Evolutionary conservation across 495 filamentous ascomycete species (phyloP), one percentile per base, ranked within the genome.

Genomic region (Penicillium subrubescens): DNA sequence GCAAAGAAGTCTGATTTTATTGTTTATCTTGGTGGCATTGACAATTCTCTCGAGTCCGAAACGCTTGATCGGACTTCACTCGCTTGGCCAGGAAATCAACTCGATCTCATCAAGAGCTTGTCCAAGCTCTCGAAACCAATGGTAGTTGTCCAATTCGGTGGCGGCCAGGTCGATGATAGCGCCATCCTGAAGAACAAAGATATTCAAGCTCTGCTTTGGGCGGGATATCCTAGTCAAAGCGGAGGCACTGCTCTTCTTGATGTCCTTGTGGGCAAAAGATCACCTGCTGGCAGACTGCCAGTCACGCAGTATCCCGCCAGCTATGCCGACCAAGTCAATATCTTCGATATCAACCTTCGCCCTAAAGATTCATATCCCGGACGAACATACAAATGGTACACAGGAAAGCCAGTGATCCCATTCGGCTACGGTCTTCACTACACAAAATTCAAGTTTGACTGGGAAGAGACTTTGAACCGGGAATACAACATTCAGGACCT

Each of bases 381-480:
- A 1, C 73, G 82, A 41, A 86, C 84, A 7, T 86, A 86, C 62
- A 78, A 78, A 65, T 87, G 79, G 79, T 87, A 85, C 70, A 77
- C 75, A n/a, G 74, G 76, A 33, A 74, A 72, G 8, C 72, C 83
- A 0, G 73, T 81, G 43, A 70, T 82, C 19, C 74, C 75, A 8
- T 87, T 85, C 66, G 84, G 82, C 1, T 78, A 68, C 60, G 84
- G 84, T 2, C 58, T 86, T 17, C 79, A 78, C 68, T 80, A 83
- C 64, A 79, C 81, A 11, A 75, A 69, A 19, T 78, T 81, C 65
- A 8, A 54, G 2, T 54, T 54, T 33, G 14, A 34, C 15, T 54
- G 51, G 51, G n/a, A 54, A 34, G 15, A 34, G n/a, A 54, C 51
- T 19, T 54, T 54, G 29, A 33, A 54, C 15, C 12, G 21, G 4